Evolutionary conservation across 108 stramenopile genomes (phyloP).

Genomic region (Nannochloropsis gaditana): DNA sequence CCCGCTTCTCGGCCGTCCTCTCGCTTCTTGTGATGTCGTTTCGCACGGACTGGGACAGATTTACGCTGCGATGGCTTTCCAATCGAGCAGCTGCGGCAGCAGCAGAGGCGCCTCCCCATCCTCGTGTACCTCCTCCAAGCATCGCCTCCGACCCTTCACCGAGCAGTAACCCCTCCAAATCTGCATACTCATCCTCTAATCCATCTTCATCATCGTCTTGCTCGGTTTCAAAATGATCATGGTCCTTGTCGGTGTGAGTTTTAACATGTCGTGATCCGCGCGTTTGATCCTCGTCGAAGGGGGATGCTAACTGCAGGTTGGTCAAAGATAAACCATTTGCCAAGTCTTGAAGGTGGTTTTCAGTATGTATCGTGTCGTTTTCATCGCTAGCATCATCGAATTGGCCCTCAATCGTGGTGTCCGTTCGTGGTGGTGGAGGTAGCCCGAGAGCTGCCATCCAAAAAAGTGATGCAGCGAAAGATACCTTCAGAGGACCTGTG

Average conservation of each 20-base stretch:
- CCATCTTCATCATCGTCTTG: constrained; percentile 1
- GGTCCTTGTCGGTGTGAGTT: background rate
- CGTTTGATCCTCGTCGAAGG: no score
- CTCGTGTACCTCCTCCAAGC: background rate
- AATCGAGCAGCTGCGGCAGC: background rate
- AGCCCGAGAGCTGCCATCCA: no score
- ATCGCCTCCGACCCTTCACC: background rate
- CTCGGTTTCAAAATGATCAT: background rate
- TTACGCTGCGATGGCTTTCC: background rate
- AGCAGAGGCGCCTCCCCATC: constrained; percentile 4
- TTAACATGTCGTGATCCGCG: no score
- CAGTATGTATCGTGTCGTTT: background rate
- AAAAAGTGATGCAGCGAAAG: no score
- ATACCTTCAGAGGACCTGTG: no score
- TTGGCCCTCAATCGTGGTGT: background rate
- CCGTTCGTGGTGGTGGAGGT: background rate
- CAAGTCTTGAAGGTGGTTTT: no score
- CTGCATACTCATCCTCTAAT: background rate
- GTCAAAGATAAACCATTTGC: no score
- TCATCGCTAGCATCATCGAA: constrained; percentile 7
- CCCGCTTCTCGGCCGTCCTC: constrained; percentile 68
- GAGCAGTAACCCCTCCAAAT: background rate
- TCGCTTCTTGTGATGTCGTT: constrained; percentile 83
- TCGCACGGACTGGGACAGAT: constrained; percentile 68
- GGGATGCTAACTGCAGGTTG: no score